Evolutionary conservation across 2,329 filamentous ascomycete species (phyloP).

Genomic region (Pseudonectria foliicola): DNA sequence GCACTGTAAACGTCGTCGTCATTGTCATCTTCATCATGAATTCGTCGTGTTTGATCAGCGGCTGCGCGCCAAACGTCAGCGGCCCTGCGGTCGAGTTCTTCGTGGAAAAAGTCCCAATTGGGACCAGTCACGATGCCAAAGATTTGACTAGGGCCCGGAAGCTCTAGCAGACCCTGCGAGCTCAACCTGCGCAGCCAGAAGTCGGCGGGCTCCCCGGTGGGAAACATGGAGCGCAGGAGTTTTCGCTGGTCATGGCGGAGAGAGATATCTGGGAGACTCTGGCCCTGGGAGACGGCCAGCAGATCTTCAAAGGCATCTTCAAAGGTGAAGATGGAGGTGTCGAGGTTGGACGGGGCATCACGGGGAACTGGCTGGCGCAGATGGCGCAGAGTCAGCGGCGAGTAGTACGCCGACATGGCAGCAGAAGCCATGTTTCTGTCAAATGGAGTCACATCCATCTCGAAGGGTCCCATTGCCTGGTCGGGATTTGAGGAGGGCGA

Average conservation of each 20-base stretch:
- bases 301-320: constrained; percentile 53
- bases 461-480: constrained; percentile 17
- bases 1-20: constrained; percentile 4
- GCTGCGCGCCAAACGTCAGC: constrained; percentile 22
- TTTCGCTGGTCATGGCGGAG: constrained; percentile 28
- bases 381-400: constrained; percentile 30
- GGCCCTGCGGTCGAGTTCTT: constrained; percentile 23
- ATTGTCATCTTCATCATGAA: constrained; percentile 1
- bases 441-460: constrained; percentile 11
- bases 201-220: constrained; percentile 32
- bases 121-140: constrained; percentile 9
- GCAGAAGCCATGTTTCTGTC: constrained; percentile 16
- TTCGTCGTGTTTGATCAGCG: constrained; percentile 9
- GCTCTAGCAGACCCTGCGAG: constrained; percentile 31
- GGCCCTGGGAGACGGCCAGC: constrained; percentile 38
- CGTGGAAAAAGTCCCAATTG: constrained; percentile 25
- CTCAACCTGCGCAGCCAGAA: constrained; percentile 36
- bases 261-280: constrained; percentile 33
- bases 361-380: constrained; percentile 41
- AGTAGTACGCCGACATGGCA: constrained; percentile 22
- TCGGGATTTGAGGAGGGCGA: constrained; percentile 22
- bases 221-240: constrained; percentile 32
- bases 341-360: constrained; percentile 32
- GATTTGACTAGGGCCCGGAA: constrained; percentile 16
- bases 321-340: constrained; percentile 40